Evolutionary conservation across 2,329 filamentous ascomycete species (phyloP).

Genomic region (Talaromyces sp.): DNA sequence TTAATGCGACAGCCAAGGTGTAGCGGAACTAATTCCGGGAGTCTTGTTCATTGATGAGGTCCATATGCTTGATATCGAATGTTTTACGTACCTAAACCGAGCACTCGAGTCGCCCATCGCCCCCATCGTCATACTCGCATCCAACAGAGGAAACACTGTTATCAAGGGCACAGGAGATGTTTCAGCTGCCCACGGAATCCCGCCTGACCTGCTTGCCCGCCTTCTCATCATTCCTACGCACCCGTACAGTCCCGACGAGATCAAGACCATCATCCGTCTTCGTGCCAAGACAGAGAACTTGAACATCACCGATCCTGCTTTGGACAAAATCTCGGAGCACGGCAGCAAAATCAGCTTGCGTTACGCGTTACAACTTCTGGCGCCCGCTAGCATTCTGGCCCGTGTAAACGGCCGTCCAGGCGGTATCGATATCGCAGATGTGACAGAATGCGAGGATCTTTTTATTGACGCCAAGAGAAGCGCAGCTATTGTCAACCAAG

Average conservation of each 20-base stretch:
- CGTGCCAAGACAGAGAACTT: constrained; percentile 78
- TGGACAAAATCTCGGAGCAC: constrained; percentile 81
- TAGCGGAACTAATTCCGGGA: constrained; percentile 94
- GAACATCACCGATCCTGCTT: constrained; percentile 70
- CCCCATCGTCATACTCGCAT: constrained; percentile 94
- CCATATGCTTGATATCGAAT: constrained; percentile 99
- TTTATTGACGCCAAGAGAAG: constrained; percentile 80
- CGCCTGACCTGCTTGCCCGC: constrained; percentile 85
- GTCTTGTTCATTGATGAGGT: constrained; percentile 99
- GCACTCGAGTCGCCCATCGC: constrained; percentile 94
- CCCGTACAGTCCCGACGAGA: constrained; percentile 81
- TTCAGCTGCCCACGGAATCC: constrained; percentile 85
- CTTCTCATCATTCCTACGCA: constrained; percentile 95
- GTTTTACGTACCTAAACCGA: constrained; percentile 97
- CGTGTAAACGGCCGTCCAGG: constrained; percentile 73
- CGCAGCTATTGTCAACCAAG: constrained; percentile 63
- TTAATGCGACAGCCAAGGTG: constrained; percentile 58
- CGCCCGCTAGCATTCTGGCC: constrained; percentile 84
- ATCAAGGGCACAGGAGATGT: constrained; percentile 80
- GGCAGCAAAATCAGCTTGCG: constrained; percentile 85
- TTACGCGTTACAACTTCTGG: constrained; percentile 88
- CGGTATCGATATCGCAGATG: constrained; percentile 67
- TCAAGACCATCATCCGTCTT: constrained; percentile 84
- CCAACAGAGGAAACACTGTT: constrained; percentile 89
- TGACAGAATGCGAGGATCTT: constrained; percentile 75